Base-by-base conservation (phyloP, 305 asterid genomes). In the Caryopteris hybrid region DNA sequence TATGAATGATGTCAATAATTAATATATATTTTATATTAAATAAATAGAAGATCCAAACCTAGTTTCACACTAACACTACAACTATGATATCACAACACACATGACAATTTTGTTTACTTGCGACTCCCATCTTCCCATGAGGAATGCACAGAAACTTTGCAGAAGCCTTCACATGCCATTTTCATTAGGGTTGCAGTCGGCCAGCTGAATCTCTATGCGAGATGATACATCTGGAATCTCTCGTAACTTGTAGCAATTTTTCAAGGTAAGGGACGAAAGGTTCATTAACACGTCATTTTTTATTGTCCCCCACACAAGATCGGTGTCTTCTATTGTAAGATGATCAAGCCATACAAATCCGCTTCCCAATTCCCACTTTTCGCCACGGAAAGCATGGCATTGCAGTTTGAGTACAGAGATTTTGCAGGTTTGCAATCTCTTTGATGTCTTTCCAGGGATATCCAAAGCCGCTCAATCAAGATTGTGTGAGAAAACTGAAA, bases 371-470 rank as follows among this genome's bases (percentile, higher is more conserved):
- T 63, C 42, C 69, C 69, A 63, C 29, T 3, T 29, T 27, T 4
- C 25, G 10, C 61, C 70, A 34, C 11, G 42, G 38, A 66, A 53
- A 10, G 63, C 71, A 20, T 48, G 33, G 11, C 22, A 5, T 50
- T 20, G 41, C 60, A 64, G 13, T 48, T 20, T 64, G 36, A 66
- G 62, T 46, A 61, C 33, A 6, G 16, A 74, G 61, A 48, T 29
- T 1, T 3, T 13, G 5, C 10, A 29, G 1, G n/a, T n/a, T 13
- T 11, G 61, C 21, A 29, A 54, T 54, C 13, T 6, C 5, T 9
- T 4, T n/a, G 42, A 54, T 54, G 11, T 27, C 61, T 54, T 54
- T 18, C 78, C 71, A 61, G 3, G 74, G 66, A 22, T 39, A 41
- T 20, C 46, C 16, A 8, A 25, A 27, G 8, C 41, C 47, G 33